phyloP scores from a whole-genome alignment of 305 asterid genomes.

The Fraxinus velutina region DNA sequence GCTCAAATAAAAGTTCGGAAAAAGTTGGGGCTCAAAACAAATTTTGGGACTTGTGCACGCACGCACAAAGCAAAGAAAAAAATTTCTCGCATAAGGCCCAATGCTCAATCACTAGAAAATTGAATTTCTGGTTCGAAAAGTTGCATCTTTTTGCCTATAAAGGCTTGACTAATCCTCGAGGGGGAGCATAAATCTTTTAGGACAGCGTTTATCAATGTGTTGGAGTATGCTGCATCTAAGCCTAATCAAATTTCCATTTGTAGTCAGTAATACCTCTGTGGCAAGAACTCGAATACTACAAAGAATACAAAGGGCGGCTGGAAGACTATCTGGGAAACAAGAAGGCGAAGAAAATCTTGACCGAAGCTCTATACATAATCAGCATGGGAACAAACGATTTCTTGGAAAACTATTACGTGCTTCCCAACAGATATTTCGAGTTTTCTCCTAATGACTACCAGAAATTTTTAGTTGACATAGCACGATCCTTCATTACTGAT shows the following conservation, averaged over 20 bases:
- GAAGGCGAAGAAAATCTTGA: constrained; percentile 37
- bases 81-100: not conserved
- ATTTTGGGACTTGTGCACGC: not conserved
- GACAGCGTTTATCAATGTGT: not conserved
- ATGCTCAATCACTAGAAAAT: not conserved
- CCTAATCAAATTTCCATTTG: not conserved
- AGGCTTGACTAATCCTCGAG: not conserved
- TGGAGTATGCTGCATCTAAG: not conserved
- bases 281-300: constrained; percentile 65
- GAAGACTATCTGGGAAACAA: constrained; percentile 38
- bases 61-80: too few relatives aligned
- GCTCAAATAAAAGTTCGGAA: not conserved
- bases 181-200: not conserved
- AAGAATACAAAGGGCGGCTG: constrained; percentile 51
- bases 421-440: constrained; percentile 32
- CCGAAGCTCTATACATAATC: constrained; percentile 55
- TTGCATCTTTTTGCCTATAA: not conserved
- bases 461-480: constrained; percentile 39
- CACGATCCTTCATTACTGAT: constrained; percentile 41
- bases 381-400: constrained; percentile 76
- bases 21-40: not conserved
- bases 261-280: constrained; percentile 74
- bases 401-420: constrained; percentile 53
- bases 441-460: constrained; percentile 51
- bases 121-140: not conserved